Percentiles rank a stretch among this genome's conserved stretches.
These are phyloP conservation scores for Psilocybe cyanescens DNA, from an alignment of 768 basidiomycete genomes.

Conservation along the genomic window DNA sequence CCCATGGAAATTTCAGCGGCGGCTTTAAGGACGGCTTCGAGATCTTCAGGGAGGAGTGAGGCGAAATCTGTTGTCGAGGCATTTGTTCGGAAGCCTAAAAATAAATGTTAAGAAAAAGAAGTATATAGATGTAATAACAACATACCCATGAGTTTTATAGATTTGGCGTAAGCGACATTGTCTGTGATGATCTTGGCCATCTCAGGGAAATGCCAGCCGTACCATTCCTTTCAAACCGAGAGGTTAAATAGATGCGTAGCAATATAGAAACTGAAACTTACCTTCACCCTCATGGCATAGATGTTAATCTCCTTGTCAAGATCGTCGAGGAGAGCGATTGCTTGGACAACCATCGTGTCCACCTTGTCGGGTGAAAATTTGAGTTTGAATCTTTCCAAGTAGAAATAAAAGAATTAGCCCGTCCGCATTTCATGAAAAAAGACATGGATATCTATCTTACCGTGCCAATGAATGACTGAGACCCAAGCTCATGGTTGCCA, in stretches of 20 bases:
- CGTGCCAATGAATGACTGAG: constrained; percentile 95
- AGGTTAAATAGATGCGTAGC: not conserved
- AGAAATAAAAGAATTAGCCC: not conserved
- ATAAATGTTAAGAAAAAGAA: not conserved
- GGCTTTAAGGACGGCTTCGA: constrained; percentile 92
- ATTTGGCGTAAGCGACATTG: constrained; percentile 96
- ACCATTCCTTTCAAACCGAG: constrained; percentile 83
- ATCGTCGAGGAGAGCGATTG: constrained; percentile 96
- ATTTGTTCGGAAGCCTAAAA: constrained; percentile 90
- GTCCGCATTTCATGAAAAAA: not conserved
- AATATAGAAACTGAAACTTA: constrained; percentile 28
- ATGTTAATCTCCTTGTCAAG: constrained; percentile 99
- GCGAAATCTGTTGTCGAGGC: constrained; percentile 86
- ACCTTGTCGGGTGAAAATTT: constrained; percentile 99
- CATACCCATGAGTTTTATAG: constrained; percentile 88
- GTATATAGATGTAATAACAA: constrained; percentile 4
- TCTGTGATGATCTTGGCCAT: constrained; percentile 98
- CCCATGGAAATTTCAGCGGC: constrained; percentile 99
- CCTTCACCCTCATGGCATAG: constrained; percentile 99
- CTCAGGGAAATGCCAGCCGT: constrained; percentile 99
- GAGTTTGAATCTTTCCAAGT: constrained; percentile 81
- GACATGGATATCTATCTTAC: constrained; percentile 36
- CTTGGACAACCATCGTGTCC: constrained; percentile 99
- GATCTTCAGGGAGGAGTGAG: constrained; percentile 92
- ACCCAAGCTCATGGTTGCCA: constrained; percentile 97